phyloP scores from a whole-genome alignment of 179 eudicot genomes.

The Actinidia chinensis region DNA sequence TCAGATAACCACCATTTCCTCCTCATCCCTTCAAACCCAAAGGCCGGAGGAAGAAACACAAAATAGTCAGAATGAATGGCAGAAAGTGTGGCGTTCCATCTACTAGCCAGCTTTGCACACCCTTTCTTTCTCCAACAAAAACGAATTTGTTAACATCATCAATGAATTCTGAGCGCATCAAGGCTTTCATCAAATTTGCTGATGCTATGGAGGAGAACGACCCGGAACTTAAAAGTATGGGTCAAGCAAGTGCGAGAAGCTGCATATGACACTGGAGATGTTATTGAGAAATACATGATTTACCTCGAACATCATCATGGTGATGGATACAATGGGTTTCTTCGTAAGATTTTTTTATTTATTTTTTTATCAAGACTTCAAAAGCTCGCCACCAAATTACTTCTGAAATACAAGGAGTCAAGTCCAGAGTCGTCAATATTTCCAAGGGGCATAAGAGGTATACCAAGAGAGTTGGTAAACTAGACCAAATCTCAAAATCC shows the following conservation, averaged over 20 bases:
- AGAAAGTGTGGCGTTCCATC: background rate
- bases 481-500: background rate
- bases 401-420: slow-evolving; percentile 13
- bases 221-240: slow-evolving; percentile 19
- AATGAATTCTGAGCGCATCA: background rate
- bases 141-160: background rate
- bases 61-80: background rate
- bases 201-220: slow-evolving; percentile 16
- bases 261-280: slow-evolving; percentile 26
- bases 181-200: background rate
- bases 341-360: background rate
- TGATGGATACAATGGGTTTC: background rate
- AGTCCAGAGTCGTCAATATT: slow-evolving; percentile 14
- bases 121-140: background rate
- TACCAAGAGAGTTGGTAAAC: background rate
- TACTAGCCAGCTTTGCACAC: background rate
- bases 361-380: background rate
- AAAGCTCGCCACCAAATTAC: slow-evolving; percentile 19
- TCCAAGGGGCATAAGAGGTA: slow-evolving; percentile 15
- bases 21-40: background rate
- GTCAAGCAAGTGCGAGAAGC: slow-evolving; percentile 24
- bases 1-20: too few species aligned
- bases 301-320: background rate
- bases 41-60: background rate
- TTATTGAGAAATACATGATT: slow-evolving; percentile 18